Conservation (phyloP, 306 rosid genomes). For the Cicer arietinum region DNA sequence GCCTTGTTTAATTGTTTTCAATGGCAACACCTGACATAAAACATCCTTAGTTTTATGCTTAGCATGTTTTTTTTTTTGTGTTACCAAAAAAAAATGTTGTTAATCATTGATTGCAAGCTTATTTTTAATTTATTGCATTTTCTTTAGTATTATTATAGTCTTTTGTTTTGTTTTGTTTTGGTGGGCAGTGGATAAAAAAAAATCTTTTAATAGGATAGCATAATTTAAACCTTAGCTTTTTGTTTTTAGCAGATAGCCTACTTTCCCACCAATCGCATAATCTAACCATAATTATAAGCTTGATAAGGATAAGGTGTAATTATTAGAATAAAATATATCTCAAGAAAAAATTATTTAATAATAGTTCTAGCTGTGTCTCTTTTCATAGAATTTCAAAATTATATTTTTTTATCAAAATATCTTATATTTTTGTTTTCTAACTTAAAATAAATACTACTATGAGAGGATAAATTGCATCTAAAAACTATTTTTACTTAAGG, state of each 20-base stretch:
- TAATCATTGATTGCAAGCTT: slow-evolving; percentile 20
- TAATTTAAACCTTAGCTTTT: slow-evolving; percentile 35
- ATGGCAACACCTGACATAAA: no score
- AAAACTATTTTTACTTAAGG: no score
- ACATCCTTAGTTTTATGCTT: no score
- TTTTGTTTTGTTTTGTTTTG: not conserved
- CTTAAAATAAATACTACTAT: no score
- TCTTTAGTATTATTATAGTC: slow-evolving; percentile 15
- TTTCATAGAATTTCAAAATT: no score
- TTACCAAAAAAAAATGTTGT: not conserved
- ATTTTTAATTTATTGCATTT: not conserved
- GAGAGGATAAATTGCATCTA: no score
- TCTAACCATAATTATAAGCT: slow-evolving; percentile 19
- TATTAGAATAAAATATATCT: not conserved
- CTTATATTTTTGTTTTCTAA: no score
- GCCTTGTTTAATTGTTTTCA: no score
- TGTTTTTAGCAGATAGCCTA: slow-evolving; percentile 3
- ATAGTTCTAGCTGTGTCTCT: no score
- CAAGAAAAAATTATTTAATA: no score
- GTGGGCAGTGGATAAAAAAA: slow-evolving; percentile 36
- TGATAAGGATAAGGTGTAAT: slow-evolving; percentile 40
- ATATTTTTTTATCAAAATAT: no score
- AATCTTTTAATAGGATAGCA: slow-evolving; percentile 29
- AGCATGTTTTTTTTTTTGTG: no score
- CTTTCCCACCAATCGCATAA: slow-evolving; percentile 31